Percentiles rank a stretch among this genome's conserved stretches.
Conservation (phyloP, 179 eudicot genomes). For the Beta corolliflora region DNA sequence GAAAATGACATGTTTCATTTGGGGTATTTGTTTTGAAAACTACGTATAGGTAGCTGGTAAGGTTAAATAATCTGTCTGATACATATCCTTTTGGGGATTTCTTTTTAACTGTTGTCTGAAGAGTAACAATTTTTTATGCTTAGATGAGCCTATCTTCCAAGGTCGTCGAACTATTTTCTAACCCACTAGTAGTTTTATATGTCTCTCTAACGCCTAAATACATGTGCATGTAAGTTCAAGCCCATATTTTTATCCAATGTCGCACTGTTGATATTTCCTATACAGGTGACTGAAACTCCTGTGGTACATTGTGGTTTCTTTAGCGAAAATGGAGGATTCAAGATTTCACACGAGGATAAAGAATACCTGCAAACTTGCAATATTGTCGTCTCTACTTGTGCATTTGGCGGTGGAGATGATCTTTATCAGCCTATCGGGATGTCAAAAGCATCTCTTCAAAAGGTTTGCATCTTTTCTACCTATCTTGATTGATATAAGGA, state of each 20-base stretch:
- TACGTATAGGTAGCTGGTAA: neutral
- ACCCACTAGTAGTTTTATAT: neutral
- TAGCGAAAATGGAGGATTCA: slow-evolving; percentile 83
- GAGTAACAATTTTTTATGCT: too few relatives aligned
- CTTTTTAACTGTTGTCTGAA: neutral
- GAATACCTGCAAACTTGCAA: slow-evolving; percentile 70
- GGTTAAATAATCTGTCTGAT: neutral
- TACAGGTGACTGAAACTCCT: slow-evolving; percentile 61
- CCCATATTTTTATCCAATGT: neutral
- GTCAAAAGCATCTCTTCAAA: slow-evolving; percentile 70
- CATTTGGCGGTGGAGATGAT: slow-evolving; percentile 99
- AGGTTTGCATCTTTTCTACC: slow-evolving; percentile 43
- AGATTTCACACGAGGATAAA: slow-evolving; percentile 80
- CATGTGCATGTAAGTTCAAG: neutral
- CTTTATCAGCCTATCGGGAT: slow-evolving; percentile 99
- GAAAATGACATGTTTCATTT: too few relatives aligned
- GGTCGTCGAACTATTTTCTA: neutral
- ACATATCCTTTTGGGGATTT: neutral
- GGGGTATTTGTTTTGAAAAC: too few relatives aligned
- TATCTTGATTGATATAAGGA: neutral
- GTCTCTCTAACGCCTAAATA: too few relatives aligned
- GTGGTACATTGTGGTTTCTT: slow-evolving; percentile 88
- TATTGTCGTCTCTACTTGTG: slow-evolving; percentile 94
- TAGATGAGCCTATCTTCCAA: neutral
- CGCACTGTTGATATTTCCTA: slow-evolving; percentile 2